Evolutionary conservation across 768 basidiomycete genomes (phyloP), one percentile per base, ranked within the genome.

Genomic region (Tulasnella sp.): DNA sequence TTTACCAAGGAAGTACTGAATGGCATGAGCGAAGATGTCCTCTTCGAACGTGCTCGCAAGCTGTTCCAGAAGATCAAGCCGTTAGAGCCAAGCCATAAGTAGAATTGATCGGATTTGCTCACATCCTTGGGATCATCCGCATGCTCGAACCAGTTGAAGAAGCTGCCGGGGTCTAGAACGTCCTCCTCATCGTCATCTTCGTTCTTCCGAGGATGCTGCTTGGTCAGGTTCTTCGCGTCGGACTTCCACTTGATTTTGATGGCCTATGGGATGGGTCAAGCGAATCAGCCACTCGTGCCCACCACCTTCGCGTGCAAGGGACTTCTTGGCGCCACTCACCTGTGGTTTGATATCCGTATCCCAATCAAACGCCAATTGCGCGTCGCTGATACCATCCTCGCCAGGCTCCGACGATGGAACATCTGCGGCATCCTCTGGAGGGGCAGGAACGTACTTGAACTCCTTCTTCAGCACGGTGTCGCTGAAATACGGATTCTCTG

Each of bases 101-200:
- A 42, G 71, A 26, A 44, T 44, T 84, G 89, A 85, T 67, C n/a
- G 29, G 26, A 67, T 35, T 35, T 35, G 5, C 51, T 51, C 61
- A 67, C 61, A 83, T 93, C 93, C 80, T 93, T 92, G 79, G 86
- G 88, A 18, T 89, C 87, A 51, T 85, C 82, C 15, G 87, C 86
- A 79, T 87, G 82, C 84, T 92, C 93, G 79, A 95, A 94, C 82
- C 92, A 91, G 85, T 94, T 94, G 88, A 95, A 95, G 86, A 95
- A 94, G 82, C 91, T 93, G 77, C 94, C 94, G 72, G 88, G 84
- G 72, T 95, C 94, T 35, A 88, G 86, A 57, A 87, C 88, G 5
- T 82, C 84, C 23, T 92, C 92, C 35, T 88, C 89, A 32, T 80
- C 82, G 11, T 90, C 90, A 73, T 86, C 90, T 42, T 83, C 81